Percentiles rank a stretch among this genome's conserved stretches.
Conservation (phyloP, 1,284 basidiomycete genomes). For the Grifola frondosa region DNA sequence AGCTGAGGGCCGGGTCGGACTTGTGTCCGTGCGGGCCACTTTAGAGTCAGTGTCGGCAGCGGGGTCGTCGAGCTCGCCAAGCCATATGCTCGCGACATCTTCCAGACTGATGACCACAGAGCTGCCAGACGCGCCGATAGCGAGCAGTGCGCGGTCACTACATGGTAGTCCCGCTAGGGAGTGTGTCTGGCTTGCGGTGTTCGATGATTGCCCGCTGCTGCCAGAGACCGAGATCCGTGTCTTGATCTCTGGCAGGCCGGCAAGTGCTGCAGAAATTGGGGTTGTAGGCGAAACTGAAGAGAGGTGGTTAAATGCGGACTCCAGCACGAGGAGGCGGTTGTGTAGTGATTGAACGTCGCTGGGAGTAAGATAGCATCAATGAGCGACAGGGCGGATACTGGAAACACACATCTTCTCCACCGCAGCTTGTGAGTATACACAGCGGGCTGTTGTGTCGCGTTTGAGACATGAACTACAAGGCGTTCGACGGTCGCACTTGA, state of each 20-base stretch:
- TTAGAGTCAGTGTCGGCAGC: conserved; percentile 13
- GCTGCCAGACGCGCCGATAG: conserved; percentile 42
- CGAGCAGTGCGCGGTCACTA: conserved; percentile 42
- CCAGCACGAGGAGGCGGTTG: conserved; percentile 68
- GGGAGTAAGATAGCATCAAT: conserved; percentile 2
- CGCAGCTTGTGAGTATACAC: conserved; percentile 76
- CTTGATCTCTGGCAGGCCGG: conserved; percentile 22
- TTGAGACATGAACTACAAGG: conserved; percentile 77
- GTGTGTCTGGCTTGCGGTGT: conserved; percentile 19
- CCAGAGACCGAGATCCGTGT: conserved; percentile 12
- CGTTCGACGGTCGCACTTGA: conserved; percentile 74
- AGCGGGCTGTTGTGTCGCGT: conserved; percentile 69
- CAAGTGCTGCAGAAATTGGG: conserved; percentile 17
- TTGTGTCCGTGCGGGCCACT: conserved; percentile 4
- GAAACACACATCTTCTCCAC: conserved; percentile 74
- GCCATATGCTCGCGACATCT: conserved; percentile 59
- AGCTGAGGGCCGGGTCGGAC: conserved; percentile 12
- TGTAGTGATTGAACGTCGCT: conserved; percentile 79
- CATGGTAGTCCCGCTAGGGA: conserved; percentile 29
- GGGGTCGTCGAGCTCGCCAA: conserved; percentile 30
- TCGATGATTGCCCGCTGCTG: conserved; percentile 22
- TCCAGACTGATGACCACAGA: conserved; percentile 55
- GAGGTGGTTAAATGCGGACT: conserved; percentile 50
- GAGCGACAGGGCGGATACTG: conserved; percentile 4
- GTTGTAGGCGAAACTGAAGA: conserved; percentile 19